Evolutionary conservation across 2,329 filamentous ascomycete genomes (phyloP).

Genomic region (Endothia cerciana): DNA sequence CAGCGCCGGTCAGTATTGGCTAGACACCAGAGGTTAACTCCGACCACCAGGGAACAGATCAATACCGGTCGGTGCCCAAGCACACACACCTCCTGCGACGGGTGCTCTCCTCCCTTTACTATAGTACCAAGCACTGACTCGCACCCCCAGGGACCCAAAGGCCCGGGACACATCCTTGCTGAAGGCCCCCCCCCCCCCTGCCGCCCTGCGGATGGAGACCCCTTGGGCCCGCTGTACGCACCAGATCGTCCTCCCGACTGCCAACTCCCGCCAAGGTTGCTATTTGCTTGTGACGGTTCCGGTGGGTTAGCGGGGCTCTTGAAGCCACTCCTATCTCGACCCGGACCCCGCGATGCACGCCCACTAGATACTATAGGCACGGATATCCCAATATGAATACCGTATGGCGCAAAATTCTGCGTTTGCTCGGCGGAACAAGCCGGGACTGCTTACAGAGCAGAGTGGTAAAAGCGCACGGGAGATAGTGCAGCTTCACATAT

Average conservation of each 20-base stretch:
- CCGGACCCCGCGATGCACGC: background rate
- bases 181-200: background rate
- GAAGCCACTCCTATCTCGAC: background rate
- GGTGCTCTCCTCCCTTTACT: background rate
- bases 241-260: background rate
- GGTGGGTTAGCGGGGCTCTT: background rate
- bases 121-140: conserved; percentile 18
- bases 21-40: background rate
- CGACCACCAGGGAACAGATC: background rate
- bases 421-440: background rate
- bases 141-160: background rate
- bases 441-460: background rate
- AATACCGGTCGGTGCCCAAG: background rate
- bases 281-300: background rate
- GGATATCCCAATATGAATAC: background rate
- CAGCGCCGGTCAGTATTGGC: background rate
- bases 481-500: background rate
- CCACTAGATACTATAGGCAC: background rate
- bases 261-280: background rate
- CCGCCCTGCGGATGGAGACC: background rate
- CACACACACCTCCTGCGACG: background rate
- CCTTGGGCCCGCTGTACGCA: background rate
- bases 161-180: conserved; percentile 3
- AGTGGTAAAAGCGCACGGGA: background rate
- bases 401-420: background rate